Base-by-base conservation (phyloP, 805 yeast species). In the Grigorovia jiainica region DNA sequence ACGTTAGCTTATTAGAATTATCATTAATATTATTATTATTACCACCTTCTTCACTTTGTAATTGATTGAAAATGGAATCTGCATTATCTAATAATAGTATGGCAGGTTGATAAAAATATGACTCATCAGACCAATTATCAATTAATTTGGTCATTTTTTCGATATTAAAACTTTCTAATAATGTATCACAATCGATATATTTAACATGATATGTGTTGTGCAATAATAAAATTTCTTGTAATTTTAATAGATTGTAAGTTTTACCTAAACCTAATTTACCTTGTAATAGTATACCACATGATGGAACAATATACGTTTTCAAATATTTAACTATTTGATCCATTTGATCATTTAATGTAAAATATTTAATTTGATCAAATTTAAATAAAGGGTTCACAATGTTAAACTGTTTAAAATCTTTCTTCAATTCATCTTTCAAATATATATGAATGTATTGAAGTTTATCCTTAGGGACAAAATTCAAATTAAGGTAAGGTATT, bases 251-350 rank as follows among this genome's bases (percentile, higher is more conserved):
- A 2, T 82, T 46, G 2, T 76, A 61, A 0, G 92, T 66, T 57
- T 90, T 90, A 0, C 97, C 97, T 46, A 86, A 73, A 0, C 96
- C 97, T 1, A 84, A 66, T 18, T 78, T 63, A 0, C 97, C 97
- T 49, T 77, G 72, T 0, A 89, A 53, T 41, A 87, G 62, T 0
- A 78, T 65, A 2, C 90, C 85, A 7, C 6, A 61, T 4, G 61
- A 49, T 9, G 58, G 48, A 9, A 45, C 24, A 2, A 54, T 21
- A 3, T 60, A 59, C 7, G 43, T 39, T 2, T 48, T 43, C 16
- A 57, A 31, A 42, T 47, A 47, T 7, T 41, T 31, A 1, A 30
- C 13, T 15, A 51, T 40, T 11, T 51, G 48, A 1, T 13, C n/a
- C 6, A 27, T 27, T 27, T 27, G 15, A 13, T 27, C 15, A 27